Percentiles rank a stretch among this genome's conserved stretches.
Conservation (phyloP, 768 basidiomycete species). For the Rhizopogon vesiculosus region DNA sequence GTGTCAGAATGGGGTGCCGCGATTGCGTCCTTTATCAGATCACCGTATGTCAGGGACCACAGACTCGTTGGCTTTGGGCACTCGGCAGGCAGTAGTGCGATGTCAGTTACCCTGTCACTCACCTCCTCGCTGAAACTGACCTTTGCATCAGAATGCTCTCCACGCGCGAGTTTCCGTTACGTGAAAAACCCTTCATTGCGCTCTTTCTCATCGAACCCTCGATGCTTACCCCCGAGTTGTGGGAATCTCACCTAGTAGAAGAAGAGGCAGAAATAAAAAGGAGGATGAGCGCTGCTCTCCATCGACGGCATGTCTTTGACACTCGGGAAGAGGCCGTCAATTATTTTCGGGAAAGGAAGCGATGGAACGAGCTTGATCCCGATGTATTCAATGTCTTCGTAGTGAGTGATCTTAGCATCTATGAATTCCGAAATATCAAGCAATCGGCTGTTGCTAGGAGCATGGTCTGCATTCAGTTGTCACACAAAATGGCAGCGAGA, state of each 20-base stretch:
- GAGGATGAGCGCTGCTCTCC: slow-evolving; percentile 27
- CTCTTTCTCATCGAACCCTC: slow-evolving; percentile 44
- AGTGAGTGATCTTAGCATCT: slow-evolving; percentile 23
- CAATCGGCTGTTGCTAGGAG: slow-evolving; percentile 6
- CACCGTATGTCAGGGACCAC: slow-evolving; percentile 28
- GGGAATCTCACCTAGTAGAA: slow-evolving; percentile 31
- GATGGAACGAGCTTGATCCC: slow-evolving; percentile 45
- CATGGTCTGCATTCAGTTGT: slow-evolving; percentile 3
- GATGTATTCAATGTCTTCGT: slow-evolving; percentile 33
- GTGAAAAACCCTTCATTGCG: slow-evolving; percentile 26
- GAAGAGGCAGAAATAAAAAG: slow-evolving; percentile 34
- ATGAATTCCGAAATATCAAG: background rate
- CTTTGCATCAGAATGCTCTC: slow-evolving; percentile 31
- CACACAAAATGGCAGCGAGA: slow-evolving; percentile 5
- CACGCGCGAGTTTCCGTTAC: slow-evolving; percentile 25
- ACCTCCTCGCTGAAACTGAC: background rate
- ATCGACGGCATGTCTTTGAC: slow-evolving; percentile 38
- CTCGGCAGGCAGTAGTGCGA: slow-evolving; percentile 38
- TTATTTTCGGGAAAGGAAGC: slow-evolving; percentile 39
- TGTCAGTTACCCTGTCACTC: slow-evolving; percentile 22
- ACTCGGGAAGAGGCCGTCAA: slow-evolving; percentile 35
- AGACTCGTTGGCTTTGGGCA: slow-evolving; percentile 37
- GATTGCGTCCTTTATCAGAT: slow-evolving; percentile 29
- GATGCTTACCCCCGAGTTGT: slow-evolving; percentile 34
- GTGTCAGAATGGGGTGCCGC: slow-evolving; percentile 35